Evolutionary conservation across 257 asterid species (phyloP).

Genomic region (Echites panduratus): DNA sequence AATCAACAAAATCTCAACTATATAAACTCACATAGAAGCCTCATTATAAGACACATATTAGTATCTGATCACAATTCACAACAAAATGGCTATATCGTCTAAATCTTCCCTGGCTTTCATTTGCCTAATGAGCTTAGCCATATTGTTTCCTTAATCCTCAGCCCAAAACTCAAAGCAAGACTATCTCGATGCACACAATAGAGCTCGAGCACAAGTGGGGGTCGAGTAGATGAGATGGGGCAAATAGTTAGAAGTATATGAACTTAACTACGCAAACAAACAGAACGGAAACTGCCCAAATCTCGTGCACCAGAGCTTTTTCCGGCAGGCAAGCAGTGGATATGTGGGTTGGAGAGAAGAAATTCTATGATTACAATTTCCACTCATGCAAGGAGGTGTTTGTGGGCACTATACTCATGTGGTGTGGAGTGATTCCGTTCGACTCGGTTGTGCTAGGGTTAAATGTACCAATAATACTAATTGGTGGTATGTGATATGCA

Average conservation of each 20-base stretch:
- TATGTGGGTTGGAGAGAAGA: slow-evolving; percentile 33
- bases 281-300: slow-evolving; percentile 29
- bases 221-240: slow-evolving; percentile 38
- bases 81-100: neutral
- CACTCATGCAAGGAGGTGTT: slow-evolving; percentile 26
- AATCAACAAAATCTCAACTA: too few species aligned
- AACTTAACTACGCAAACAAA: slow-evolving; percentile 24
- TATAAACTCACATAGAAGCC: too few species aligned
- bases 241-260: slow-evolving; percentile 27
- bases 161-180: slow-evolving; percentile 18
- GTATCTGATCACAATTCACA: too few species aligned
- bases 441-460: slow-evolving; percentile 19
- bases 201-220: slow-evolving; percentile 28
- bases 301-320: slow-evolving; percentile 28
- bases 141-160: neutral
- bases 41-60: too few species aligned
- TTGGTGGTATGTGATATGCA: slow-evolving; percentile 17
- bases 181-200: slow-evolving; percentile 31
- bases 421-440: slow-evolving; percentile 10
- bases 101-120: neutral
- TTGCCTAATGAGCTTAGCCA: neutral
- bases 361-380: slow-evolving; percentile 15
- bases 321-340: slow-evolving; percentile 28
- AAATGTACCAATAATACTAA: neutral
- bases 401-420: slow-evolving; percentile 22